Evolutionary conservation across 345 rosid species (phyloP).

Genomic region (Rubroshorea leprosula): DNA sequence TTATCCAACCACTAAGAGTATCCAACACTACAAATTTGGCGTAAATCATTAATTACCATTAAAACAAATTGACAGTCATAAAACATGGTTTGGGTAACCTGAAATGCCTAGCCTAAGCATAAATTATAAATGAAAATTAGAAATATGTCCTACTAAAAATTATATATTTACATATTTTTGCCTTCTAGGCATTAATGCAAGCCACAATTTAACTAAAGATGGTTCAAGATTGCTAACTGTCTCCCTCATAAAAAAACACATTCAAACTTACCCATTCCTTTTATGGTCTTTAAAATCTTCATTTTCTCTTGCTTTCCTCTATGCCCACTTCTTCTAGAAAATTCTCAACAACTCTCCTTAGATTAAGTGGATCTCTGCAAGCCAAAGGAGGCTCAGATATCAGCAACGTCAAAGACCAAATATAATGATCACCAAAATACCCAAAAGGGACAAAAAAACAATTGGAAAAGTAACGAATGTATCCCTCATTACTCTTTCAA

Average conservation of each 20-base stretch:
- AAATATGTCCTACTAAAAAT: too few species aligned
- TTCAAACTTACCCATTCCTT: conserved; percentile 59
- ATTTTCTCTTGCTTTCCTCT: conserved; percentile 53
- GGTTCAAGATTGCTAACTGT: not conserved
- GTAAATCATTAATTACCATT: too few species aligned
- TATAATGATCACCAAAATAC: not conserved
- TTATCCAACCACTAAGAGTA: too few species aligned
- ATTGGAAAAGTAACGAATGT: not conserved
- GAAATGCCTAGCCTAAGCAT: too few species aligned
- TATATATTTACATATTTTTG: too few species aligned
- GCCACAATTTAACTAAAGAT: not conserved
- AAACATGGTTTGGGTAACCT: too few species aligned
- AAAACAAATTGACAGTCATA: too few species aligned
- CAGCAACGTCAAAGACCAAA: not conserved
- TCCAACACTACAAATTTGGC: too few species aligned
- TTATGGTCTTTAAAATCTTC: conserved; percentile 56
- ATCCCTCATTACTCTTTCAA: too few species aligned
- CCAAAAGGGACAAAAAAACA: not conserved
- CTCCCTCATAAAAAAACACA: not conserved
- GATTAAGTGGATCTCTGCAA: conserved; percentile 61
- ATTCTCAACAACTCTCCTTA: conserved; percentile 62
- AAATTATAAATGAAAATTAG: too few species aligned
- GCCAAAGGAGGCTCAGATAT: not conserved
- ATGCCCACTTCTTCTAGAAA: conserved; percentile 67
- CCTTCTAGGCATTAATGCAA: not conserved